A percentile compares a stretch with the other conserved stretches of the same genome.
Conservation (phyloP, 2,329 filamentous ascomycete genomes). For the Zymoseptoria tritici region DNA sequence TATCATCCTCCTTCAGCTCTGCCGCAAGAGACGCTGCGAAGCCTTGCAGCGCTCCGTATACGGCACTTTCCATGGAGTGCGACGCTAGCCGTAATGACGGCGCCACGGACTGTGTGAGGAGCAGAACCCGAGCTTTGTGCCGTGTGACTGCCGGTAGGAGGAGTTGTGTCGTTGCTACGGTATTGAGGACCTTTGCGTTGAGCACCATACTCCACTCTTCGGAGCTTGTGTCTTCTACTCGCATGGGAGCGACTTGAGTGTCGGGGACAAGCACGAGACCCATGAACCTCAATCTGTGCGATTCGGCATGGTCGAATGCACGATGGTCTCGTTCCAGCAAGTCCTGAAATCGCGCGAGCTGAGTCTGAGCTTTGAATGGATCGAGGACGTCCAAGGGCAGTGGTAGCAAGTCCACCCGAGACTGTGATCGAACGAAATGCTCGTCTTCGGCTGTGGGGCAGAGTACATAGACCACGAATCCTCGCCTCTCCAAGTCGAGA, state of each 20-base stretch:
- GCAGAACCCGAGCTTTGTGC: slow-evolving; percentile 59
- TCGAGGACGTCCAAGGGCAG: slow-evolving; percentile 77
- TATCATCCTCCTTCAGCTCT: slow-evolving; percentile 67
- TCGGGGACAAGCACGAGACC: slow-evolving; percentile 78
- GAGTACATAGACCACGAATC: slow-evolving; percentile 89
- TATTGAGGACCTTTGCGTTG: slow-evolving; percentile 84
- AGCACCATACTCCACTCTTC: slow-evolving; percentile 82
- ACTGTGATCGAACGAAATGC: slow-evolving; percentile 64
- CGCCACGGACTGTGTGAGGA: slow-evolving; percentile 74
- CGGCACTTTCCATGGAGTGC: slow-evolving; percentile 76
- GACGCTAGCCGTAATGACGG: slow-evolving; percentile 72
- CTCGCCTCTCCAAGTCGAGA: slow-evolving; percentile 78
- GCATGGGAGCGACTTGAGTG: slow-evolving; percentile 55
- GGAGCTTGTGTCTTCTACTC: slow-evolving; percentile 72
- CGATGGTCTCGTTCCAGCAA: slow-evolving; percentile 68
- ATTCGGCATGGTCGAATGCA: slow-evolving; percentile 66
- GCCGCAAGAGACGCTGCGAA: slow-evolving; percentile 74
- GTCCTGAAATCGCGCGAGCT: slow-evolving; percentile 63
- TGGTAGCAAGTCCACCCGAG: slow-evolving; percentile 73
- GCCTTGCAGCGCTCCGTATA: slow-evolving; percentile 78
- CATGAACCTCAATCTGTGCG: slow-evolving; percentile 68
- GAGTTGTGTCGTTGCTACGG: slow-evolving; percentile 79
- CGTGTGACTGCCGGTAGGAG: slow-evolving; percentile 57
- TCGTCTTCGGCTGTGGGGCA: slow-evolving; percentile 83
- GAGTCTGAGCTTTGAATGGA: slow-evolving; percentile 58